Percentiles rank a stretch among this genome's conserved stretches.
Evolutionary conservation across 1,139 yeast species (phyloP).

Genomic region (Yamadazyma spencermartinsiae): DNA sequence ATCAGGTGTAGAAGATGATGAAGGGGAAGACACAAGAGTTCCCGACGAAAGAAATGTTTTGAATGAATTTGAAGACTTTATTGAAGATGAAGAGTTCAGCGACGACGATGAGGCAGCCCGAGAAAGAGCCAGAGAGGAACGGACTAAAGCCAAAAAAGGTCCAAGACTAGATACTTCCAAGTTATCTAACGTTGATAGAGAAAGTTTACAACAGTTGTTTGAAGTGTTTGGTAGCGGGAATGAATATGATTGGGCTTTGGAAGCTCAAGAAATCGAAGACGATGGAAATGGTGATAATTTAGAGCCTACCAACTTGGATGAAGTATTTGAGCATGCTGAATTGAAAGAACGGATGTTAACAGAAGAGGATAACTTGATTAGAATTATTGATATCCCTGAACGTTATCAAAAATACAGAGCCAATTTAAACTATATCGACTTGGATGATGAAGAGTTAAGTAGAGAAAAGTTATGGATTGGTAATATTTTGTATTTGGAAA

Average conservation of each 20-base stretch:
- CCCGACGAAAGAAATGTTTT: constrained; percentile 45
- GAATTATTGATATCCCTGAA: constrained; percentile 90
- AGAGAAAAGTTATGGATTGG: constrained; percentile 82
- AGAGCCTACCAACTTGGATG: constrained; percentile 68
- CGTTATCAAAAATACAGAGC: constrained; percentile 79
- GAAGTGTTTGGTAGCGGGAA: constrained; percentile 98
- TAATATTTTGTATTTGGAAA: constrained; percentile 55
- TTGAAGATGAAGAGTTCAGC: constrained; percentile 94
- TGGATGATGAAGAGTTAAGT: constrained; percentile 66
- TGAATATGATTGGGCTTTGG: constrained; percentile 97
- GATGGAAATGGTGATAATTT: constrained; percentile 55
- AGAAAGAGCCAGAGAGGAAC: constrained; percentile 36
- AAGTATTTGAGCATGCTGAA: constrained; percentile 94
- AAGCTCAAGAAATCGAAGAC: constrained; percentile 76
- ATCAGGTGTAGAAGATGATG: constrained; percentile 53
- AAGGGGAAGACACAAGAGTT: constrained; percentile 51
- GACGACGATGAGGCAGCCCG: constrained; percentile 72
- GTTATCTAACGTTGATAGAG: constrained; percentile 82
- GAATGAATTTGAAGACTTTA: constrained; percentile 94
- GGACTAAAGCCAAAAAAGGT: constrained; percentile 40
- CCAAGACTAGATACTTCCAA: constrained; percentile 55
- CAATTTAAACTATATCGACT: constrained; percentile 60
- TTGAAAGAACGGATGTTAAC: constrained; percentile 88
- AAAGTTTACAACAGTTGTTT: constrained; percentile 86
- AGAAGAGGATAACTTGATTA: constrained; percentile 84